Conservation (phyloP, 805 yeast genomes). For the Myxozyma nipponensis region DNA sequence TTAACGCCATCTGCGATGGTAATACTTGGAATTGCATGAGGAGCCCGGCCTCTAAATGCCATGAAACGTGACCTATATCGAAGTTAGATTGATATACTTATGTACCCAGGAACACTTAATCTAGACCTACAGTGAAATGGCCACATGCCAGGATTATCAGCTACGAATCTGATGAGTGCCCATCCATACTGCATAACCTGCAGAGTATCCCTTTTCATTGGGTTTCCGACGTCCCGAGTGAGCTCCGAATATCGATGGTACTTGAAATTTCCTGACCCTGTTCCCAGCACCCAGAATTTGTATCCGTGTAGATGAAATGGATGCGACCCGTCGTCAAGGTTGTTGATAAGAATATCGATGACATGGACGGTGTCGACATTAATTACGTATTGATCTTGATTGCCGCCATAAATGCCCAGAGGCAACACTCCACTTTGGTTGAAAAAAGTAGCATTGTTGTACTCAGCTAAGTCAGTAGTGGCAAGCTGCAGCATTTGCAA, state of each 20-base stretch:
- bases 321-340: constrained; percentile 78
- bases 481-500: constrained; percentile 15
- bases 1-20: constrained; percentile 27
- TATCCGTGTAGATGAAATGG: constrained; percentile 95
- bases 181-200: constrained; percentile 69
- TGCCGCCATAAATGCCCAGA: constrained; percentile 17
- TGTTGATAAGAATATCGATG: constrained; percentile 68
- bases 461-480: background rate
- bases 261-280: constrained; percentile 50
- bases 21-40: constrained; percentile 33
- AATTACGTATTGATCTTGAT: constrained; percentile 34
- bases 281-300: constrained; percentile 68
- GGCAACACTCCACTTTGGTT: constrained; percentile 11
- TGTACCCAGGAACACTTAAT: constrained; percentile 63
- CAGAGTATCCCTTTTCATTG: constrained; percentile 69
- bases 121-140: constrained; percentile 68
- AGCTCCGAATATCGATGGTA: constrained; percentile 50
- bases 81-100: constrained; percentile 77
- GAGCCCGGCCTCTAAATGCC: constrained; percentile 92
- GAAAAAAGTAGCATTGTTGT: constrained; percentile 3
- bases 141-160: constrained; percentile 93
- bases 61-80: constrained; percentile 85
- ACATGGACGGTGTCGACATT: constrained; percentile 46
- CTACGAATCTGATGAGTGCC: constrained; percentile 52
- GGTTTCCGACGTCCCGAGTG: constrained; percentile 24